Base-by-base conservation (phyloP, 192 early-diverging fungal species). In the Backusella circina region DNA sequence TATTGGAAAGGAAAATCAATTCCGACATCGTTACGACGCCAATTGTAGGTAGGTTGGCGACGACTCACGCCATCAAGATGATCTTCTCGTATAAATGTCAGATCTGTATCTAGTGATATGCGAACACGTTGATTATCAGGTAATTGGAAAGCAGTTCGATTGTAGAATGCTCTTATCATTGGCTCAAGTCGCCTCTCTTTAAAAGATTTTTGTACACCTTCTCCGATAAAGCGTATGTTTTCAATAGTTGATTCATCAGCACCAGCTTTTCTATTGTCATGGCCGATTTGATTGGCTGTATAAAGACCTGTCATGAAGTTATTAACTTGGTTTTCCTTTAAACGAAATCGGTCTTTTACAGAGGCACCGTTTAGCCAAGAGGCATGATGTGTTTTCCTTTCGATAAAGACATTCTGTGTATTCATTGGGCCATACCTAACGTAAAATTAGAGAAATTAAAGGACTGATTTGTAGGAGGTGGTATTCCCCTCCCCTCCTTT, bases 11-110 rank as follows among this genome's bases (percentile, higher is more conserved):
- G 91, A 61, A 64, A 75, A 36, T 78, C 80, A 36, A 78, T 78
- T 33, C 80, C 80, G 44, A 75, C 76, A 64, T 82, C 80, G 33
- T 71, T 67, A 23, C 80, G 66, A 21, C 77, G 76, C 80, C 80
- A 82, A 39, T 74, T 75, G 75, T 86, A 79, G 7, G 90, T 92
- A n/a, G 91, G 88, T n/a, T 96, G 91, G 15, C 96, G 90, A 21
- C 82, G 77, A 30, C 74, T 78, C 51, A 86, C 87, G 68, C 87
- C 87, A 41, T 75, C 69, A 10, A 73, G 9, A 26, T 79, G 71
- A 23, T 78, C 77, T 71, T 82, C 80, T 61, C 77, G 72, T n/a
- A 82, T 73, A 57, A 78, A 78, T 1, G 77, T 78, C 37, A 82
- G 38, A 26, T 82, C 74, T 12, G 80, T 78, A 57, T 82, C 80